These are phyloP conservation scores for Sporothrix brunneoviolacea DNA, from an alignment of 2,329 filamentous ascomycete species.

Conservation along the genomic window DNA sequence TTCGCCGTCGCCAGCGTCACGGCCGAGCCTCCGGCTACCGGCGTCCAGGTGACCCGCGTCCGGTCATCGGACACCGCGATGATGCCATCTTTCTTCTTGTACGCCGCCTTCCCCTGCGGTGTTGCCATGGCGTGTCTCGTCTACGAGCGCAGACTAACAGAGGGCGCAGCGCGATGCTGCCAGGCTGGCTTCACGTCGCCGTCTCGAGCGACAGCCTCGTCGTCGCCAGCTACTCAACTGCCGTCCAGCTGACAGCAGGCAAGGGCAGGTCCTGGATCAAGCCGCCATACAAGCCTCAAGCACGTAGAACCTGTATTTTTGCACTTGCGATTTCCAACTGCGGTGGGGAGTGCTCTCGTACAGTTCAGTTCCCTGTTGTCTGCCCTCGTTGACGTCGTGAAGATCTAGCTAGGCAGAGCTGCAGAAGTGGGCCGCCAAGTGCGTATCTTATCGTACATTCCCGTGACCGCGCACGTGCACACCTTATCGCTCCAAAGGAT, in stretches of 20 bases:
- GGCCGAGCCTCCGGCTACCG: conserved; percentile 53
- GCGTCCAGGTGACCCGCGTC: conserved; percentile 72
- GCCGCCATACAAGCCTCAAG: not conserved
- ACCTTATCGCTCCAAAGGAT: too few relatives aligned
- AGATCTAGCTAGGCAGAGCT: too few relatives aligned
- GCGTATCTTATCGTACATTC: too few relatives aligned
- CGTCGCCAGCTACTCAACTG: not conserved
- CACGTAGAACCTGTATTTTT: too few relatives aligned
- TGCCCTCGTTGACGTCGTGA: too few relatives aligned
- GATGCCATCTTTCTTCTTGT: conserved; percentile 94
- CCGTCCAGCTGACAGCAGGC: not conserved
- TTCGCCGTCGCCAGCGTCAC: conserved; percentile 65
- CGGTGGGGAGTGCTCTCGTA: too few relatives aligned
- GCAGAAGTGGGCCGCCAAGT: too few relatives aligned
- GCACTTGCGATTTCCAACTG: too few relatives aligned
- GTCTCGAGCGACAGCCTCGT: not conserved
- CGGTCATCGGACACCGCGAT: conserved; percentile 69
- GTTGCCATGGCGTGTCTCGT: conserved; percentile 40
- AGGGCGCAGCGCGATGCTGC: too few relatives aligned
- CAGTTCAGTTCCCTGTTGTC: too few relatives aligned
- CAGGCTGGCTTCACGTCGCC: too few relatives aligned
- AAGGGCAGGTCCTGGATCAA: not conserved
- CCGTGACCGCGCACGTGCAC: too few relatives aligned
- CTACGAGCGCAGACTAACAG: not conserved
- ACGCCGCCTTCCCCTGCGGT: conserved; percentile 62